Evolutionary conservation across 73 alveolate species (phyloP).

Genomic region (Durusdinium trenchii): DNA sequence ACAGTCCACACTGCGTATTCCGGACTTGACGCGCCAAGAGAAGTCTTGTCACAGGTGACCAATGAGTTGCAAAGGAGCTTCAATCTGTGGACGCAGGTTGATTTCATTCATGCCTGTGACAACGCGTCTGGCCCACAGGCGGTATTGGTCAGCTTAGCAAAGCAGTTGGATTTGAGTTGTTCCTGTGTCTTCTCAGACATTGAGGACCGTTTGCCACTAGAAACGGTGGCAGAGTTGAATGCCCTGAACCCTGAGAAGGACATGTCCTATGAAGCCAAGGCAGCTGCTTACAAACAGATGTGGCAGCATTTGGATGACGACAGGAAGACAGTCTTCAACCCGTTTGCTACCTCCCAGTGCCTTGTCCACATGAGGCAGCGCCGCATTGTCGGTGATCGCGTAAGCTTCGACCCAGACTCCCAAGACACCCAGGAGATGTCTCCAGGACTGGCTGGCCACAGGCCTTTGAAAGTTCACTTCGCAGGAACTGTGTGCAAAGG

Average conservation of each 20-base stretch:
- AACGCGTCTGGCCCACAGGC: not conserved
- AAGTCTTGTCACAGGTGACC: too few species aligned
- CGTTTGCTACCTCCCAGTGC: not conserved
- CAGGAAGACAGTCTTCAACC: not conserved
- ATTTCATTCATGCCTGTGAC: not conserved
- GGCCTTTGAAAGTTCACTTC: not conserved
- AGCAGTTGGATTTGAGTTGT: too few species aligned
- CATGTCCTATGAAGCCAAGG: not conserved
- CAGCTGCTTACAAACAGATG: not conserved
- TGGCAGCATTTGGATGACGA: not conserved
- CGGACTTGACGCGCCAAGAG: too few species aligned
- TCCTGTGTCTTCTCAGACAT: not conserved
- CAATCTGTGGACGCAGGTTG: not conserved
- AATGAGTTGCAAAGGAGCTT: not conserved
- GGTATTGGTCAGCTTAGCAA: not conserved
- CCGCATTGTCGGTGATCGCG: not conserved
- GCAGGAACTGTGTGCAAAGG: slow-evolving; percentile 13
- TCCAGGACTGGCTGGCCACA: not conserved
- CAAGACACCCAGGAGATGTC: not conserved
- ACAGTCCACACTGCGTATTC: not conserved
- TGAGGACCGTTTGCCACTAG: not conserved
- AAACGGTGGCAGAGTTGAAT: not conserved
- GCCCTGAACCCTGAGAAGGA: not conserved
- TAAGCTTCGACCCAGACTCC: not conserved
- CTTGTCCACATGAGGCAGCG: not conserved